A percentile compares a stretch with the other conserved stretches of the same genome.
These are phyloP conservation scores for Candida ipomoeae DNA, from an alignment of 805 yeast species.

Conservation along the genomic window DNA sequence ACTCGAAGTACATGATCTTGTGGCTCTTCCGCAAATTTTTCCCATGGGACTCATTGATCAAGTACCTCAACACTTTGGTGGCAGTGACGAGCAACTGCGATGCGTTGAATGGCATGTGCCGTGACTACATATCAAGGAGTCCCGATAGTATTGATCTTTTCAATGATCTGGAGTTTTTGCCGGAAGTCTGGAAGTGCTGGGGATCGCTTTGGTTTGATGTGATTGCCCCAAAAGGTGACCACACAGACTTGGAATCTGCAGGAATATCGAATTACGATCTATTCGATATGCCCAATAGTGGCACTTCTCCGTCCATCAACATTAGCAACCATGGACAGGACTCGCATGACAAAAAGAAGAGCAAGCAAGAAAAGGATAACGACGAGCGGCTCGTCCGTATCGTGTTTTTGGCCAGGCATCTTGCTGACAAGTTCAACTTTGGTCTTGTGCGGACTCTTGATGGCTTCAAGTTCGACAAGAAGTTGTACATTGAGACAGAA, in stretches of 20 bases:
- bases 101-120: conserved; percentile 21
- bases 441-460: conserved; percentile 49
- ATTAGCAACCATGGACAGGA: conserved; percentile 26
- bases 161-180: conserved; percentile 56
- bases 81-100: conserved; percentile 26
- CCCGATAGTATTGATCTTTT: conserved; percentile 46
- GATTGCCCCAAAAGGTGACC: conserved; percentile 51
- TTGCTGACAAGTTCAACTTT: conserved; percentile 50
- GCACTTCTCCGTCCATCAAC: conserved; percentile 36
- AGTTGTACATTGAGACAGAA: conserved; percentile 22
- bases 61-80: conserved; percentile 58
- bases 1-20: conserved; percentile 43
- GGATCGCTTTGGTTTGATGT: conserved; percentile 78
- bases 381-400: conserved; percentile 51
- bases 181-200: conserved; percentile 84
- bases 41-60: conserved; percentile 67
- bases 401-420: conserved; percentile 44
- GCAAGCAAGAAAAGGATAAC: conserved; percentile 39
- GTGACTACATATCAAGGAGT: conserved; percentile 21
- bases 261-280: conserved; percentile 53
- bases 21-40: conserved; percentile 52
- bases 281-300: conserved; percentile 66
- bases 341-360: conserved; percentile 15
- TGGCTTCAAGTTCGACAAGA: conserved; percentile 41
- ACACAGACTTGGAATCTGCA: conserved; percentile 43